phyloP scores from a whole-genome alignment of 495 filamentous ascomycete genomes.

The Pyrenopolyporus hunteri region DNA sequence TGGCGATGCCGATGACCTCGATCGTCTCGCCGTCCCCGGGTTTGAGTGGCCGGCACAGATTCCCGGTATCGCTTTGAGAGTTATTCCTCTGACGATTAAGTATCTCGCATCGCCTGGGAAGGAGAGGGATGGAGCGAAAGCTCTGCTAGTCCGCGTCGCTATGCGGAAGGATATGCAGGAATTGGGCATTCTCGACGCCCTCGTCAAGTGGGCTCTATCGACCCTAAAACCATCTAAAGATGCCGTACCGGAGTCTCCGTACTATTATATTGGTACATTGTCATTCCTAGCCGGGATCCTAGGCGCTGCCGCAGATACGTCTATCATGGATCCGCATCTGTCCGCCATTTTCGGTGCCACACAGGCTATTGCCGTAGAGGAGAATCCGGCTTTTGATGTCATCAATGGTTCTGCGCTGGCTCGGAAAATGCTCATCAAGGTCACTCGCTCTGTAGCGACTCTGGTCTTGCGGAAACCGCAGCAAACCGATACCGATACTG shows the following conservation, averaged over 20 bases:
- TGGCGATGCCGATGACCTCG: conserved; percentile 48
- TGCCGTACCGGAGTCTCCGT: conserved; percentile 44
- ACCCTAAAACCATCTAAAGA: conserved; percentile 53
- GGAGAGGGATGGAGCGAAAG: conserved; percentile 83
- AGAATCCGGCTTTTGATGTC: conserved; percentile 49
- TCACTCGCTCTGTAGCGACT: conserved; percentile 71
- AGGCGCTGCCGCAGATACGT: conserved; percentile 54
- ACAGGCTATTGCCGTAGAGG: conserved; percentile 49
- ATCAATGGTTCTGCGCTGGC: conserved; percentile 74
- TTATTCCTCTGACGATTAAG: conserved; percentile 71
- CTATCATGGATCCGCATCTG: conserved; percentile 58
- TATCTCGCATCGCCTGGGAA: conserved; percentile 79
- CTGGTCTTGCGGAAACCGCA: conserved; percentile 59
- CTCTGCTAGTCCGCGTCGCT: conserved; percentile 79
- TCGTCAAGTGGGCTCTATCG: conserved; percentile 71
- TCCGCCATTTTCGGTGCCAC: conserved; percentile 55
- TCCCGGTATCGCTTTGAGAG: conserved; percentile 71
- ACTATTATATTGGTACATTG: conserved; percentile 72
- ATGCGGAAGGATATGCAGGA: conserved; percentile 86
- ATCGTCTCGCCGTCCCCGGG: conserved; percentile 41
- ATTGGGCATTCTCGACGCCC: conserved; percentile 66
- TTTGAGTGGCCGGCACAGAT: conserved; percentile 59
- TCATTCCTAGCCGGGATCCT: conserved; percentile 78
- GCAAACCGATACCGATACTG: conserved; percentile 54
- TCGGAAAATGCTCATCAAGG: conserved; percentile 81